Conservation (phyloP, 805 yeast species). For the Pachysolen tannophilus region DNA sequence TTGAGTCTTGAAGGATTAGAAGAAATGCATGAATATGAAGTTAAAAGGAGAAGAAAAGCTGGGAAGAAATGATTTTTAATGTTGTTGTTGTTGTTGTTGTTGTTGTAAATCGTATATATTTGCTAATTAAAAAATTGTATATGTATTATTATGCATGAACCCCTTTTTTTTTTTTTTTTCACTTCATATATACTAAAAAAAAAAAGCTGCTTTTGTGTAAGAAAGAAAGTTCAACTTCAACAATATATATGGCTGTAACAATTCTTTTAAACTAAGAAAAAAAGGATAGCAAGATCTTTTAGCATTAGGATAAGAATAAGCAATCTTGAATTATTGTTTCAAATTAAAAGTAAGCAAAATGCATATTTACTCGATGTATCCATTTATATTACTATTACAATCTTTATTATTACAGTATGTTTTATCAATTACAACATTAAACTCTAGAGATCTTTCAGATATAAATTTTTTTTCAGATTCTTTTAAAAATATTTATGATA, state of each 20-base stretch:
- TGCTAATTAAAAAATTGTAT: too few species aligned
- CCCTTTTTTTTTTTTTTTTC: not conserved
- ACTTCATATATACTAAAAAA: not conserved
- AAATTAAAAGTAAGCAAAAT: too few species aligned
- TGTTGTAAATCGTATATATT: not conserved
- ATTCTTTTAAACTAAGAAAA: too few species aligned
- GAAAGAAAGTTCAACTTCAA: too few species aligned
- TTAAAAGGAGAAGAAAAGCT: conserved; percentile 61
- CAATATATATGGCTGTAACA: too few species aligned
- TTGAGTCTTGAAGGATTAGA: conserved; percentile 43
- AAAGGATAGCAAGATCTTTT: too few species aligned
- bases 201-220: too few species aligned
- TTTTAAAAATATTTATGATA: not conserved
- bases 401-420: not conserved
- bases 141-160: not conserved
- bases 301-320: too few species aligned
- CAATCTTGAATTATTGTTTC: too few species aligned
- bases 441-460: not conserved
- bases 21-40: conserved; percentile 97
- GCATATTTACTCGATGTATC: too few species aligned
- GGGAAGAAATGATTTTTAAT: conserved; percentile 20
- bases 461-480: conserved; percentile 2
- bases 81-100: not conserved
- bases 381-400: not conserved
- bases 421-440: not conserved